Percentiles rank a stretch among this genome's conserved stretches.
These are phyloP conservation scores for Chrysoporthe austroafricana DNA, from an alignment of 2,329 filamentous ascomycete genomes.

Conservation along the genomic window DNA sequence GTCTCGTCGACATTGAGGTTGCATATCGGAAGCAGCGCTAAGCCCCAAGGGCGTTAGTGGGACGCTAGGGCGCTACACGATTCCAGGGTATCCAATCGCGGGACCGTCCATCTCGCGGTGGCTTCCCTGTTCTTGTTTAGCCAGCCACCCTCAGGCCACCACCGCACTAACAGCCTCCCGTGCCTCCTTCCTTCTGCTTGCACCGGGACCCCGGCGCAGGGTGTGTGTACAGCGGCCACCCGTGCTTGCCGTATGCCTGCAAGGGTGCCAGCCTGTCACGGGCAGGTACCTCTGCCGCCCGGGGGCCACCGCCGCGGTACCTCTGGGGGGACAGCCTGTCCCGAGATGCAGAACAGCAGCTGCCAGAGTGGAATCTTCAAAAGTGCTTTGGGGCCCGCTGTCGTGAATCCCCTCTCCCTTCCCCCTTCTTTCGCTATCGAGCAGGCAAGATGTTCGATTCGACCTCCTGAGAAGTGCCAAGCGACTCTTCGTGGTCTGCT, in stretches of 20 bases:
- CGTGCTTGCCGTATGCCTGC: not conserved
- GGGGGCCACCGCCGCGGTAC: not conserved
- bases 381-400: constrained; percentile 40
- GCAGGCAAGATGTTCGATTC: constrained; percentile 58
- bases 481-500: constrained; percentile 62
- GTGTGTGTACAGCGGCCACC: not conserved
- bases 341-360: not conserved
- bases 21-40: not conserved
- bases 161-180: not conserved
- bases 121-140: constrained; percentile 15
- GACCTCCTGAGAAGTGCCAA: constrained; percentile 54
- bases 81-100: not conserved
- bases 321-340: not conserved
- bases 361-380: constrained; percentile 36
- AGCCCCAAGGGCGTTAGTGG: not conserved
- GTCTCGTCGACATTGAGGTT: not conserved
- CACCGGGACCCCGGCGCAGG: not conserved
- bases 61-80: not conserved
- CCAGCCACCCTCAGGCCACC: constrained; percentile 4
- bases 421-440: constrained; percentile 52
- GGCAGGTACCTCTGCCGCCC: constrained; percentile 1
- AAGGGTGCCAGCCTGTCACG: not conserved
- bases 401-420: constrained; percentile 35
- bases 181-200: not conserved
- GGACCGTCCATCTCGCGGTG: not conserved